Evolutionary conservation across 2,329 filamentous ascomycete species (phyloP), one percentile per base, ranked within the genome.

Genomic region (Botrytis byssoidea): DNA sequence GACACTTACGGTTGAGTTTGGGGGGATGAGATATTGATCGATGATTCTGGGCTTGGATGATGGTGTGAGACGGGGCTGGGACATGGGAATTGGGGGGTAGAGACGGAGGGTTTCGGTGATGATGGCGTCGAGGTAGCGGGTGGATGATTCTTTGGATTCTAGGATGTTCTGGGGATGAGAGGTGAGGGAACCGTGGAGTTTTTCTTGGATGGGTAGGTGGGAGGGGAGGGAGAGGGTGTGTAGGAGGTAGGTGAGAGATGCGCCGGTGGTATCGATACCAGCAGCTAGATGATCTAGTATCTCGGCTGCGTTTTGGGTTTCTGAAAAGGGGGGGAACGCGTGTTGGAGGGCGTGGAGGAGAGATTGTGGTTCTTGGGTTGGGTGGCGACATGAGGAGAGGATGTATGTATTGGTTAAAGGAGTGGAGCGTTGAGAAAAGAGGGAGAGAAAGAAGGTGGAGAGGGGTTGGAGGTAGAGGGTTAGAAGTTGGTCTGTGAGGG

Each of bases 391-490:
- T 9, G 82, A 81, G 18, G 85, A 82, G 22, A 90, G 81, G 22
- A 92, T 89, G 76, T 90, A 89, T 37, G 85, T 79, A 77, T 91
- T 87, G 18, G 89, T 87, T 61, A 90, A 81, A 0, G 90, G 90
- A 1, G 76, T 73, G 18, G 75, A 74, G 40, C 76, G 72, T 16
- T 77, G 75, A 78, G 92, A 91, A 82, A 98, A 96, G 78, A 94
- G 32, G 3, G 61, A 65, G 35, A 90, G 95, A 82, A 98, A 97
- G 3, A 94, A 97, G 82, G 97, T 97, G 83, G 98, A 95, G 81
- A 98, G 97, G 59, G 94, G 98, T 59, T 95, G 95, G 83, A 98
- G 98, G 85, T 98, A 98, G 83, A 79, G 78, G 55, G 77, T 75
- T 10, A 74, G 55, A 35, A 79, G 88, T 87, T 77, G 86, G 83